These are phyloP conservation scores for Hysterangium stoloniferum DNA, from an alignment of 768 basidiomycete genomes.

Conservation along the genomic window DNA sequence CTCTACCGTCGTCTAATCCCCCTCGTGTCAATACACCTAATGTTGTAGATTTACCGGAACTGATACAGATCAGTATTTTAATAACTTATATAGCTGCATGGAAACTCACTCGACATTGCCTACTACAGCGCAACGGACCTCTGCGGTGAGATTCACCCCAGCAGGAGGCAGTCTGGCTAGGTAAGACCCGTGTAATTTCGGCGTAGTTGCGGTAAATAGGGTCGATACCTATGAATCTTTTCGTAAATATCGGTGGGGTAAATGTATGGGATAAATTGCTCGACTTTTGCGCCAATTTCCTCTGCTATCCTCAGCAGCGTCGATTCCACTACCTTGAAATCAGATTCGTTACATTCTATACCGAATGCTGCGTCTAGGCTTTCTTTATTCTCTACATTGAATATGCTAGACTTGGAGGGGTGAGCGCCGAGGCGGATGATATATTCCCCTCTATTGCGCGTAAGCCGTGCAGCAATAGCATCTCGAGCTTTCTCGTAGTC, in stretches of 20 bases:
- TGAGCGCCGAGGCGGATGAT: conserved; percentile 64
- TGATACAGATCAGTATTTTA: conserved; percentile 20
- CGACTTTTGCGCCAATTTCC: conserved; percentile 76
- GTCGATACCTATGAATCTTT: conserved; percentile 40
- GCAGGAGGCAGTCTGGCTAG: conserved; percentile 71
- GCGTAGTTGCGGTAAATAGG: conserved; percentile 39
- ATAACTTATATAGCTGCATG: background rate
- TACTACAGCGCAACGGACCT: conserved; percentile 92
- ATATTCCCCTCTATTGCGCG: conserved; percentile 64
- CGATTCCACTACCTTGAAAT: conserved; percentile 40
- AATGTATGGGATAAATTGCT: conserved; percentile 5
- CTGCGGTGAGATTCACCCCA: conserved; percentile 70
- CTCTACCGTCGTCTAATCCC: conserved; percentile 73
- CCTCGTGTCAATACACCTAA: conserved; percentile 93
- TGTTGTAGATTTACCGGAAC: conserved; percentile 89
- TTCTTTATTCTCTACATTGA: conserved; percentile 37
- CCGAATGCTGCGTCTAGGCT: conserved; percentile 49
- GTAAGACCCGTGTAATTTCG: conserved; percentile 48
- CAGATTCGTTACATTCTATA: conserved; percentile 37
- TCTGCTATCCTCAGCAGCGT: conserved; percentile 47
- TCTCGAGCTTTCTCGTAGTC: conserved; percentile 54
- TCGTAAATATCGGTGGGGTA: background rate
- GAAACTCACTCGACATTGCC: conserved; percentile 70
- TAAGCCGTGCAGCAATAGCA: conserved; percentile 56
- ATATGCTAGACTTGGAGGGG: conserved; percentile 50